Conservation (phyloP, 1,139 yeast species). For the Protomyces gravidus region DNA sequence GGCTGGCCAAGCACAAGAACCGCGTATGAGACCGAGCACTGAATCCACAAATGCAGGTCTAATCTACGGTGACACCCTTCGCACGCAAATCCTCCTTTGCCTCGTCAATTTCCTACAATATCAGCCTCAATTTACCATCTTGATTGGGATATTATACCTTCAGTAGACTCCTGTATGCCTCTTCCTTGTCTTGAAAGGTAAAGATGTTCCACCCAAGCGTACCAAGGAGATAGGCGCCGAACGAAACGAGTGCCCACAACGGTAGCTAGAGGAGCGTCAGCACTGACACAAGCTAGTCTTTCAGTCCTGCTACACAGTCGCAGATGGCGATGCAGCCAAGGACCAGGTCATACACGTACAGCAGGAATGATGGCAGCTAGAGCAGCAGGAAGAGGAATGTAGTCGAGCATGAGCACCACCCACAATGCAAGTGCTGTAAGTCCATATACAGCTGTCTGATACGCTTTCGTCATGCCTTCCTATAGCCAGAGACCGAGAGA, state of each 20-base stretch:
- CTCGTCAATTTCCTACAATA: slow-evolving; percentile 21
- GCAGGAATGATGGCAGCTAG: slow-evolving; percentile 61
- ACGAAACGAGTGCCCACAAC: slow-evolving; percentile 65
- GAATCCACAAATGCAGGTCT: no score
- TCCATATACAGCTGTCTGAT: slow-evolving; percentile 53
- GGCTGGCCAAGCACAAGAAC: no score
- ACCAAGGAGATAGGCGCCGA: slow-evolving; percentile 69
- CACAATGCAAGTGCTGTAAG: slow-evolving; percentile 53
- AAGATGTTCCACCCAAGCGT: slow-evolving; percentile 67
- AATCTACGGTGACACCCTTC: slow-evolving; percentile 20
- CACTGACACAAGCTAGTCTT: not conserved
- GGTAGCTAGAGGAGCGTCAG: slow-evolving; percentile 50
- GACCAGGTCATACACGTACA: slow-evolving; percentile 25
- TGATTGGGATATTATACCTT: slow-evolving; percentile 36
- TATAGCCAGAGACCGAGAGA: no score
- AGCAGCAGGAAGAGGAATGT: slow-evolving; percentile 53
- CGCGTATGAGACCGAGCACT: no score
- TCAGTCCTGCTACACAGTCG: not conserved
- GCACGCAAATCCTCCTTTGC: slow-evolving; percentile 20
- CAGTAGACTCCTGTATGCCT: slow-evolving; percentile 60
- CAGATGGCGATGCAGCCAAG: not conserved
- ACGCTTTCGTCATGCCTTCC: slow-evolving; percentile 60
- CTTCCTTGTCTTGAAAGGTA: slow-evolving; percentile 70
- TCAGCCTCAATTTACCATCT: not conserved
- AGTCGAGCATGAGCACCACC: slow-evolving; percentile 51